Evolutionary conservation across 495 filamentous ascomycete genomes (phyloP), one percentile per base, ranked within the genome.

Genomic region (Talaromyces borbonicus): DNA sequence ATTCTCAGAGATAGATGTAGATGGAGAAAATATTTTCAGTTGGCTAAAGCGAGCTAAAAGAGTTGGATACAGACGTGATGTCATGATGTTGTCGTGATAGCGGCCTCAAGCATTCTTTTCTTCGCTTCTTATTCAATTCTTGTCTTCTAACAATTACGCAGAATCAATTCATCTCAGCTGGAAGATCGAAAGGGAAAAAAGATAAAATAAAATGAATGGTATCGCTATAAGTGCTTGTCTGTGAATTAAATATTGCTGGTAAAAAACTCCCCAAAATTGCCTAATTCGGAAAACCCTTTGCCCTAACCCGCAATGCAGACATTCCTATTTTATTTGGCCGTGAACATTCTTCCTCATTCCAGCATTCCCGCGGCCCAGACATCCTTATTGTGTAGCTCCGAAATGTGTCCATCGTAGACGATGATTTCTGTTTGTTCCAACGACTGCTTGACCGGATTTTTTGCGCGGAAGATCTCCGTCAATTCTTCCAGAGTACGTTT

Each of bases 401-500:
- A 7, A 30, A 30, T 12, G 6, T 12, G 12, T 12, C 27, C 27
- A 30, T 30, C 27, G 12, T 30, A 30, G n/a, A 30, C 27, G 7
- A 30, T 12, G 12, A 30, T 30, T 30, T 30, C 27, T 12, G 27
- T 30, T 12, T 30, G 7, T 30, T 30, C 6, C 6, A 30, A 12
- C 12, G 27, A 30, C 6, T 30, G 12, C 27, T 30, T 30, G 27
- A 30, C 27, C 27, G 27, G 27, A 30, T 30, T 30, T 6, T 12
- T 7, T 6, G 7, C 63, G 46, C 80, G 68, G 58, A 87, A 85
- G 38, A 86, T 76, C 50, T 75, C 74, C 24, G 71, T 67, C 22
- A 87, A 57, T 58, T 86, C 80, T 57, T 86, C 83, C 38, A 87
- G 69, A 5, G 81, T 84, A 41, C 74, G 73, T 8, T 74, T 75